Conservation (phyloP, 306 rosid genomes). For the Vicia faba region DNA sequence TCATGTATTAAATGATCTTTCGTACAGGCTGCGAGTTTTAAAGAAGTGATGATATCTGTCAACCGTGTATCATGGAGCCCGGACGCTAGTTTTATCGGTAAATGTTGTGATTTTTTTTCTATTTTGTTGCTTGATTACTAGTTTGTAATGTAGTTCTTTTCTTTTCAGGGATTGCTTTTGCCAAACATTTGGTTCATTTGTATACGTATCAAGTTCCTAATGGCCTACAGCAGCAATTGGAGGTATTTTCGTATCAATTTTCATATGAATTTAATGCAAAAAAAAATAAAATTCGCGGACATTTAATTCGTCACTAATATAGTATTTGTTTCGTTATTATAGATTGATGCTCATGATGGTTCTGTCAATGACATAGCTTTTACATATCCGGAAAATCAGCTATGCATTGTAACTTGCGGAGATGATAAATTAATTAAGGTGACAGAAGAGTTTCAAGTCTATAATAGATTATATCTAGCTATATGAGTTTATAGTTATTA, state of each 20-base stretch:
- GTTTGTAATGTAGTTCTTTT: slow-evolving; percentile 16
- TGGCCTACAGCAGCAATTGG: slow-evolving; percentile 50
- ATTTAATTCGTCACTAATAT: slow-evolving; percentile 10
- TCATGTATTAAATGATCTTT: not conserved
- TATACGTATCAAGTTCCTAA: slow-evolving; percentile 53
- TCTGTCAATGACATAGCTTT: slow-evolving; percentile 76
- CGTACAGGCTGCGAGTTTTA: slow-evolving; percentile 48
- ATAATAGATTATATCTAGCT: not conserved
- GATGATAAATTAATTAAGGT: slow-evolving; percentile 84
- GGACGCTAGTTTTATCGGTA: slow-evolving; percentile 72
- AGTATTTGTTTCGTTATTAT: slow-evolving; percentile 1
- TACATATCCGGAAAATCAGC: slow-evolving; percentile 54
- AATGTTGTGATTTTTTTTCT: slow-evolving; percentile 24
- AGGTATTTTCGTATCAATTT: slow-evolving; percentile 45
- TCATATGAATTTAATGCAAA: not conserved
- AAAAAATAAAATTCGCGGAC: not conserved
- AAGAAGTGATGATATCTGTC: slow-evolving; percentile 53
- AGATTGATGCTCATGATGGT: slow-evolving; percentile 79
- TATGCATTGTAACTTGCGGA: slow-evolving; percentile 70
- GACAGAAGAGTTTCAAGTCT: slow-evolving; percentile 4
- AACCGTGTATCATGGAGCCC: slow-evolving; percentile 76
- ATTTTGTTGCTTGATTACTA: slow-evolving; percentile 6
- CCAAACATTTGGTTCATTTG: slow-evolving; percentile 71
- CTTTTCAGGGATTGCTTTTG: slow-evolving; percentile 71
- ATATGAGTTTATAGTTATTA: slow-evolving; percentile 12